Conservation (phyloP, 768 basidiomycete species). For the Rhodotorula babjevae region DNA sequence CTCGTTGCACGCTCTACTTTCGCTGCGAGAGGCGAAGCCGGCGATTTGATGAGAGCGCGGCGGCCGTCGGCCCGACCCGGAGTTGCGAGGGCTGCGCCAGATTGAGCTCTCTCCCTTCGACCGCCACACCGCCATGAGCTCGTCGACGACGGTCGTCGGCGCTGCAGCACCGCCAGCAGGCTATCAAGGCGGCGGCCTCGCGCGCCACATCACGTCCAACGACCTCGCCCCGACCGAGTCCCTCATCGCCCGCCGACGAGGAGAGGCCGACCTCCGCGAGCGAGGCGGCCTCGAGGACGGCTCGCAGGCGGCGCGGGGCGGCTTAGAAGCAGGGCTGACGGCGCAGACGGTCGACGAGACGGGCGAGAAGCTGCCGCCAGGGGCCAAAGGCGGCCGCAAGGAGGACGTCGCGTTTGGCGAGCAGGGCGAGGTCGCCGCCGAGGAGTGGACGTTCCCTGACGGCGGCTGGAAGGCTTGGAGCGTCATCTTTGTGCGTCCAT, state of each 20-base stretch:
- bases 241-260: constrained; percentile 3
- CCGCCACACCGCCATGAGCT: neutral
- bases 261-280: constrained; percentile 15
- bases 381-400: neutral
- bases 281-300: neutral
- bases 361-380: neutral
- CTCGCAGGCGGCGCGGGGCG: too few relatives aligned
- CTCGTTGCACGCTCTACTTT: neutral
- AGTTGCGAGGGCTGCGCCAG: too few relatives aligned
- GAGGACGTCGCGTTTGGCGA: constrained; percentile 2
- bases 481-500: constrained; percentile 28
- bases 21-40: neutral
- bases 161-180: neutral
- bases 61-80: too few relatives aligned
- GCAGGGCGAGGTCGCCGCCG: neutral
- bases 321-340: neutral
- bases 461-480: constrained; percentile 29
- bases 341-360: neutral
- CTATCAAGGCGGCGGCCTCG: constrained; percentile 17
- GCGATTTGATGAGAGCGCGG: too few relatives aligned
- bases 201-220: constrained; percentile 3
- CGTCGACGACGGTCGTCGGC: neutral
- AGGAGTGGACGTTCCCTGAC: constrained; percentile 34
- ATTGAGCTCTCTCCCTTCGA: neutral
- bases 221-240: constrained; percentile 14